phyloP scores from a whole-genome alignment of 371 early-diverging fungal species.

The Rhizopus sp. region DNA sequence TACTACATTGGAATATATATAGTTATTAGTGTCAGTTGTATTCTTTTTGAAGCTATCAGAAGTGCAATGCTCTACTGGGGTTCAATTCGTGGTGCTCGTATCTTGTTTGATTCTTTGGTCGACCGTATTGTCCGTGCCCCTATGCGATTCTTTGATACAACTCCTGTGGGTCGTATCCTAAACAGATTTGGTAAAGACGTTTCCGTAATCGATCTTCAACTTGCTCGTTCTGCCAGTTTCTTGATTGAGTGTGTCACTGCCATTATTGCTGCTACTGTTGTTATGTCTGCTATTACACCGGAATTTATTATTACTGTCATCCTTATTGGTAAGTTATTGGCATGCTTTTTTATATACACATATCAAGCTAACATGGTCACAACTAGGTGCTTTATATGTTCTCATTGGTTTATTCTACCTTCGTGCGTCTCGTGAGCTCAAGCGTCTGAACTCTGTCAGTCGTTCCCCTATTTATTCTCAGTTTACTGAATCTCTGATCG shows the following conservation, averaged over 20 bases:
- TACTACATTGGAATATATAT: constrained; percentile 30
- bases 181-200: constrained; percentile 81
- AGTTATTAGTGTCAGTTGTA: constrained; percentile 15
- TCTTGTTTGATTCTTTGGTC: constrained; percentile 55
- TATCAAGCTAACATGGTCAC: constrained; percentile 6
- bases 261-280: constrained; percentile 59
- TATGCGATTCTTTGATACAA: constrained; percentile 87
- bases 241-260: constrained; percentile 45
- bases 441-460: constrained; percentile 77
- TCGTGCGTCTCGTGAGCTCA: constrained; percentile 74
- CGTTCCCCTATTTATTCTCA: constrained; percentile 75
- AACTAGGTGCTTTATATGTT: constrained; percentile 24
- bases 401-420: constrained; percentile 65
- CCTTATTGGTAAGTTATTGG: constrained; percentile 27
- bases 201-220: constrained; percentile 35
- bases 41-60: constrained; percentile 27
- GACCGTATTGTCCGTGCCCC: constrained; percentile 65
- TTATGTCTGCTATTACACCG: constrained; percentile 63
- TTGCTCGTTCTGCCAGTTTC: constrained; percentile 35
- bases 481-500: constrained; percentile 70
- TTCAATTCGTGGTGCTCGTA: constrained; percentile 59
- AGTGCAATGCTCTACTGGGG: constrained; percentile 43
- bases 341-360: no score
- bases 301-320: constrained; percentile 49
- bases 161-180: constrained; percentile 91